Conservation (phyloP, 2,329 filamentous ascomycete species). For the Eutypella sp. region DNA sequence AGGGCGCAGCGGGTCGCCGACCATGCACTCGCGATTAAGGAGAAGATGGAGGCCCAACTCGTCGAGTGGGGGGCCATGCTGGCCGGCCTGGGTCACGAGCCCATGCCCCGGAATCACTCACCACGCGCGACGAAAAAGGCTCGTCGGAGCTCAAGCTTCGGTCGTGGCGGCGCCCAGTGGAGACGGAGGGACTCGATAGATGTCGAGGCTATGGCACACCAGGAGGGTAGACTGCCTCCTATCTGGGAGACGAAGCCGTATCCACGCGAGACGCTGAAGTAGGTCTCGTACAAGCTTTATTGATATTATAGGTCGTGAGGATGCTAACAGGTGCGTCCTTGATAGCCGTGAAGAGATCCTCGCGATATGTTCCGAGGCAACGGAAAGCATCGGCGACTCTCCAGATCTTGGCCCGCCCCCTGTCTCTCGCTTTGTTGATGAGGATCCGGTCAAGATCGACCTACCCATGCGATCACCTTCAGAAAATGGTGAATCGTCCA, state of each 20-base stretch:
- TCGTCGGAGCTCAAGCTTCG: constrained; percentile 37
- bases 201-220: constrained; percentile 42
- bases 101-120: constrained; percentile 44
- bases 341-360: constrained; percentile 57
- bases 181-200: constrained; percentile 53
- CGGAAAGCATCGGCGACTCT: constrained; percentile 52
- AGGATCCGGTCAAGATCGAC: constrained; percentile 49
- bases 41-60: constrained; percentile 67
- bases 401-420: constrained; percentile 65
- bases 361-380: constrained; percentile 47
- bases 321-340: constrained; percentile 15
- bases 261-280: constrained; percentile 65
- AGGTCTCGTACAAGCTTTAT: constrained; percentile 3
- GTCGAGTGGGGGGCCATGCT: constrained; percentile 65
- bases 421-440: constrained; percentile 53
- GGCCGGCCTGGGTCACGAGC: constrained; percentile 58
- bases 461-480: constrained; percentile 32
- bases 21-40: constrained; percentile 64
- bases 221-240: constrained; percentile 56
- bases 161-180: constrained; percentile 44
- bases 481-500: constrained; percentile 7
- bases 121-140: constrained; percentile 35
- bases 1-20: constrained; percentile 56
- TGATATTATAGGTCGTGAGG: background rate
- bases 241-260: constrained; percentile 67